Percentiles rank a stretch among this genome's conserved stretches.
Evolutionary conservation across 768 basidiomycete genomes (phyloP).

Genomic region (Rhizopogon vesiculosus): DNA sequence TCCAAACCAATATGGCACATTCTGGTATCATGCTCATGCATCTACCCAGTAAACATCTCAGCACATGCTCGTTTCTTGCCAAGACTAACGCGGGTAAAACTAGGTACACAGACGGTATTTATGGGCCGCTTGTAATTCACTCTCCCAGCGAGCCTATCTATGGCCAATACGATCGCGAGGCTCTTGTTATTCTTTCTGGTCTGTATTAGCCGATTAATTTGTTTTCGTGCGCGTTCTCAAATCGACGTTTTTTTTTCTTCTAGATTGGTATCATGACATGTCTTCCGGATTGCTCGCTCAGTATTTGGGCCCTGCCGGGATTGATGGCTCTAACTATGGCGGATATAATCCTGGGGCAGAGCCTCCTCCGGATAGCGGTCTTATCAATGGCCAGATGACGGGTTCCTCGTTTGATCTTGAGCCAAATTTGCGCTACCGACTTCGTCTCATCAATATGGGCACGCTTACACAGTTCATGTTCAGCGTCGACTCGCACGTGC

Average conservation of each 20-base stretch:
- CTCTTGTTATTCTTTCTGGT: conserved; percentile 32
- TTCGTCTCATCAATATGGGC: conserved; percentile 45
- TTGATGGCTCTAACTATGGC: conserved; percentile 23
- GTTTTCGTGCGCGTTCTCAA: neutral
- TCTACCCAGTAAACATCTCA: conserved; percentile 18
- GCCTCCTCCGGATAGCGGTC: conserved; percentile 34
- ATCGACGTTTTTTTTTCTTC: neutral
- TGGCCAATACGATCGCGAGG: conserved; percentile 34
- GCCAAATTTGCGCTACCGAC: conserved; percentile 35
- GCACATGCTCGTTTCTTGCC: conserved; percentile 6
- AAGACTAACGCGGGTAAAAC: conserved; percentile 13
- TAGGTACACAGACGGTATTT: conserved; percentile 44
- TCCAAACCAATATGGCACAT: conserved; percentile 37
- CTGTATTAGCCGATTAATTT: conserved; percentile 7
- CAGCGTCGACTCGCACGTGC: conserved; percentile 40
- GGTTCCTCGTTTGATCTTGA: conserved; percentile 27
- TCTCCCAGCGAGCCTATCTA: conserved; percentile 28
- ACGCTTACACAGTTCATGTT: conserved; percentile 42
- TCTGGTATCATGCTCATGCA: conserved; percentile 44
- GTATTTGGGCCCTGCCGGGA: conserved; percentile 21
- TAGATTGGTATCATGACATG: conserved; percentile 30
- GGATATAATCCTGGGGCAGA: conserved; percentile 29
- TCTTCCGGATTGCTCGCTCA: conserved; percentile 26
- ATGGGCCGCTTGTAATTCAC: conserved; percentile 44
- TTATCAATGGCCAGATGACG: conserved; percentile 27